Evolutionary conservation across 2,329 filamentous ascomycete genomes (phyloP).

Genomic region (Neonectria neomacrospora): DNA sequence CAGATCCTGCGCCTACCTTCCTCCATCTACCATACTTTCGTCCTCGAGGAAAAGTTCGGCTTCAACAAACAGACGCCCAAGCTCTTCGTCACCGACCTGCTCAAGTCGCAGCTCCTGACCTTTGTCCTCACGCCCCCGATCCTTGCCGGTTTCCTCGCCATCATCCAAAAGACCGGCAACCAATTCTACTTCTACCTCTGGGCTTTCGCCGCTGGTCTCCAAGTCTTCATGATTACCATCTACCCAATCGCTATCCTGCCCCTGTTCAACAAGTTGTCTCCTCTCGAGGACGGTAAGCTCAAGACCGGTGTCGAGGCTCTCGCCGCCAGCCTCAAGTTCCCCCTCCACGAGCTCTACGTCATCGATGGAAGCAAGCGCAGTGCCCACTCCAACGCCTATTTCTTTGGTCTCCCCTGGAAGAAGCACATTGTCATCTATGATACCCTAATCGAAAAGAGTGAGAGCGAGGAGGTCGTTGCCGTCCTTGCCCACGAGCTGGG

Average conservation of each 20-base stretch:
- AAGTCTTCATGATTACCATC: slow-evolving; percentile 94
- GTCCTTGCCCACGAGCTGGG: slow-evolving; percentile 96
- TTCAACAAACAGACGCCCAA: slow-evolving; percentile 98
- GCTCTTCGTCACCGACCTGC: slow-evolving; percentile 87
- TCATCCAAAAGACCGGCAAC: slow-evolving; percentile 92
- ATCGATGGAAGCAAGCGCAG: slow-evolving; percentile 92
- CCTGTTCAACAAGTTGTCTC: slow-evolving; percentile 97
- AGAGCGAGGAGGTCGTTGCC: slow-evolving; percentile 91
- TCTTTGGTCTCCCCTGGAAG: slow-evolving; percentile 98
- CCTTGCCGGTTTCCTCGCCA: slow-evolving; percentile 90
- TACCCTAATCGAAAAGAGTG: slow-evolving; percentile 94
- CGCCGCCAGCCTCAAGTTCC: slow-evolving; percentile 87
- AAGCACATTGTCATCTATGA: slow-evolving; percentile 99
- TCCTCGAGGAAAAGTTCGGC: slow-evolving; percentile 95
- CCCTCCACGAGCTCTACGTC: slow-evolving; percentile 90
- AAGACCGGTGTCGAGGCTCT: slow-evolving; percentile 90
- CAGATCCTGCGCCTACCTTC: slow-evolving; percentile 82
- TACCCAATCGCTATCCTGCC: slow-evolving; percentile 95
- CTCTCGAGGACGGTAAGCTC: slow-evolving; percentile 85
- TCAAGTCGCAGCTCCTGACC: slow-evolving; percentile 89
- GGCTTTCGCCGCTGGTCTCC: slow-evolving; percentile 88
- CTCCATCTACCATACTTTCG: slow-evolving; percentile 92
- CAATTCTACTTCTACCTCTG: slow-evolving; percentile 99
- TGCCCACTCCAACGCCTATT: slow-evolving; percentile 91
- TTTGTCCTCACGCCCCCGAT: slow-evolving; percentile 86